These are phyloP conservation scores for Hevea brasiliensis DNA, from an alignment of 345 rosid genomes.

Conservation along the genomic window DNA sequence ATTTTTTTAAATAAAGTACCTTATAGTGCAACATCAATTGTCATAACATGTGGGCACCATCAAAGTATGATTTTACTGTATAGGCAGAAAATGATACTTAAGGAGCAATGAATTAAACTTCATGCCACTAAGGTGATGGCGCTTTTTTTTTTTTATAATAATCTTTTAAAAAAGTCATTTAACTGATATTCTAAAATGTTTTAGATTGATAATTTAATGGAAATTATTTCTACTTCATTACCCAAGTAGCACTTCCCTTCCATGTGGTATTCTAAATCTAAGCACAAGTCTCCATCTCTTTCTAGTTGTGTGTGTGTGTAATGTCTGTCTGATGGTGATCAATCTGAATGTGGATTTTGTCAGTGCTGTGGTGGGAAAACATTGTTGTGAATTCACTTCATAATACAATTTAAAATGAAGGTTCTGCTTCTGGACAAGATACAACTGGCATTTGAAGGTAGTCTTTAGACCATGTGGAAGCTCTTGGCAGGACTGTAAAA, in stretches of 20 bases:
- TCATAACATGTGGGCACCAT: background rate
- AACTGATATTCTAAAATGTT: background rate
- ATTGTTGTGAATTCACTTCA: conserved; percentile 23
- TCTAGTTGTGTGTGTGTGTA: background rate
- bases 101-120: background rate
- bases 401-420: conserved; percentile 24
- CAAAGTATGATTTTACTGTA: background rate
- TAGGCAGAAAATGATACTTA: background rate
- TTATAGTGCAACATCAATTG: no score
- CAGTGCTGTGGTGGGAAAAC: conserved; percentile 29
- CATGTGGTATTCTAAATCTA: background rate
- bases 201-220: background rate
- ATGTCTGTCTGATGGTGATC: conserved; percentile 17
- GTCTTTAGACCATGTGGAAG: conserved; percentile 41
- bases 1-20: no score
- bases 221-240: background rate
- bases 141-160: no score
- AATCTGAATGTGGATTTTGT: conserved; percentile 27
- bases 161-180: background rate
- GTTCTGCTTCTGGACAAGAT: conserved; percentile 27
- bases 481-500: conserved; percentile 71
- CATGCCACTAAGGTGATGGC: background rate
- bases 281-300: background rate
- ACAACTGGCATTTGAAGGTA: conserved; percentile 29
- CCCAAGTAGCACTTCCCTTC: background rate